These are phyloP conservation scores for Xanthoparmelia taractica DNA, from an alignment of 495 filamentous ascomycete genomes.

Conservation along the genomic window DNA sequence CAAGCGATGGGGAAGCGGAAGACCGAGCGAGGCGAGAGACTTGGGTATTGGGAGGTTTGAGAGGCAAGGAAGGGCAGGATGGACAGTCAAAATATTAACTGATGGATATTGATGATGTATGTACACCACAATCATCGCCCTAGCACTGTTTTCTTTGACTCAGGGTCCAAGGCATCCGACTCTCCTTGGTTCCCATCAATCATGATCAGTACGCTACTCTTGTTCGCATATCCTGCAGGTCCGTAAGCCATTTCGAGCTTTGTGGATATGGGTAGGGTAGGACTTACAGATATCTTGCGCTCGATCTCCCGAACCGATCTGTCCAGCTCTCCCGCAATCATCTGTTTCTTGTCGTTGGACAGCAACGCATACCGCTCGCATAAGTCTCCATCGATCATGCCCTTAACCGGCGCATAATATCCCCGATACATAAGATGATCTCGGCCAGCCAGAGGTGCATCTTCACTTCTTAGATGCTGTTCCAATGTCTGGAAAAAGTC, in stretches of 20 bases:
- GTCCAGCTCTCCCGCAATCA: constrained; percentile 89
- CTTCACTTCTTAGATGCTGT: constrained; percentile 72
- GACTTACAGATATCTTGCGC: constrained; percentile 81
- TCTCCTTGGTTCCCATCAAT: neutral
- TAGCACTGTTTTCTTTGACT: neutral
- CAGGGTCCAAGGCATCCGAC: neutral
- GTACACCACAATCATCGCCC: neutral
- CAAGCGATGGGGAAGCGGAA: constrained; percentile 37
- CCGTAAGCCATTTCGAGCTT: constrained; percentile 23
- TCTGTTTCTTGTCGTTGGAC: constrained; percentile 78
- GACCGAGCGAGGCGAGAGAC: constrained; percentile 54
- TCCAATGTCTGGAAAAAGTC: constrained; percentile 96
- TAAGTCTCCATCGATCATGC: constrained; percentile 94
- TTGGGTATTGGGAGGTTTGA: constrained; percentile 15
- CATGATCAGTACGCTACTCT: constrained; percentile 65
- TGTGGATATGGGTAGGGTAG: neutral
- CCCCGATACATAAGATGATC: constrained; percentile 92
- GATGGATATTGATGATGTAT: neutral
- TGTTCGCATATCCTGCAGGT: constrained; percentile 70
- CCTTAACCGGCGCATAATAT: constrained; percentile 97
- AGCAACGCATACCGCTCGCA: constrained; percentile 84
- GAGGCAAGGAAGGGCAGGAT: constrained; percentile 27
- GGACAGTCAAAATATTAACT: neutral
- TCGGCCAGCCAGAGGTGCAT: constrained; percentile 78
- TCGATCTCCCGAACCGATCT: constrained; percentile 86